Conservation (phyloP, 2,329 filamentous ascomycete species). For the Cadophora malorum region DNA sequence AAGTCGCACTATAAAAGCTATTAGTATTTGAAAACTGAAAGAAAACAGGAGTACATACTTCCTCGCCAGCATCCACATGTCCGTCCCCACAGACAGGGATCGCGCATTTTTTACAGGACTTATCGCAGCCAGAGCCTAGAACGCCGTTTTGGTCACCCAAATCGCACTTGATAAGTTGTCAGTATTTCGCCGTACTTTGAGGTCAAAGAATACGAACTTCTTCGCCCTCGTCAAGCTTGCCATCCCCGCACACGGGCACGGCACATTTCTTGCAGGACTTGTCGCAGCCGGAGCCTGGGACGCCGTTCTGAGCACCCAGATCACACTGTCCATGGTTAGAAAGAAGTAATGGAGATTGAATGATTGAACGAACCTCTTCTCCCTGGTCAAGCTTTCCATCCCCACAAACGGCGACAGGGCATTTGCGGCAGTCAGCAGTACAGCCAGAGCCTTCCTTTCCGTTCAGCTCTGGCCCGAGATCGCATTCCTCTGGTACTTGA, state of each 20-base stretch:
- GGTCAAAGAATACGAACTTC: no score
- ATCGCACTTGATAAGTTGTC: background rate
- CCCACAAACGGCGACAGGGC: constrained; percentile 11
- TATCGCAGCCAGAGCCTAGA: constrained; percentile 13
- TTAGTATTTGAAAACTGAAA: background rate
- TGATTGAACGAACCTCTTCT: no score
- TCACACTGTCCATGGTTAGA: background rate
- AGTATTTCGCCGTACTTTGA: no score
- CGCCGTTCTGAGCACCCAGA: background rate
- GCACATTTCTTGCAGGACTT: constrained; percentile 6
- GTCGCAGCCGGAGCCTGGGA: constrained; percentile 5
- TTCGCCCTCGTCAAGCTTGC: background rate
- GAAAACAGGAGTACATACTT: background rate
- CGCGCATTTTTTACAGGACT: constrained; percentile 17
- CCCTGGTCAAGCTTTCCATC: background rate
- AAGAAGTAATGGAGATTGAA: no score
- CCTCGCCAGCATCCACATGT: constrained; percentile 9
- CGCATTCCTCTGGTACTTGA: constrained; percentile 19
- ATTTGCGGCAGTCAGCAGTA: constrained; percentile 16
- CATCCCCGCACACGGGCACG: constrained; percentile 4
- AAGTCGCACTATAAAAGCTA: constrained; percentile 1
- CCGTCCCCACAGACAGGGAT: constrained; percentile 2
- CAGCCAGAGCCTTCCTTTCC: constrained; percentile 19
- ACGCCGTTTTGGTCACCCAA: constrained; percentile 10
- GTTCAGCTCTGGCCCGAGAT: constrained; percentile 23